A percentile compares a stretch with the other conserved stretches of the same genome.
These are phyloP conservation scores for Monosporozyma servazzii DNA, from an alignment of 805 yeast species.

Conservation along the genomic window DNA sequence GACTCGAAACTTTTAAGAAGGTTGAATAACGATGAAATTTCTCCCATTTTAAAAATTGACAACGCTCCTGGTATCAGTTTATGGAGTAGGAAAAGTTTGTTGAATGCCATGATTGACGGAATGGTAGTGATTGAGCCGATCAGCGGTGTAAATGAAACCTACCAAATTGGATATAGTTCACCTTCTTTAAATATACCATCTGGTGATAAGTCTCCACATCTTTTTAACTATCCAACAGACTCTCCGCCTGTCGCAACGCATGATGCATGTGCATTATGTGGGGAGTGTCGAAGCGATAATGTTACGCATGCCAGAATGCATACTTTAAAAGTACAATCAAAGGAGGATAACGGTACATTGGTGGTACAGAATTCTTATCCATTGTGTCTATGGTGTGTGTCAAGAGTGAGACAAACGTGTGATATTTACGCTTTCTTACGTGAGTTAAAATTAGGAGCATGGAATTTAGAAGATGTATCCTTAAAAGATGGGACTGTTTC, in stretches of 20 bases:
- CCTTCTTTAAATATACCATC: conserved; percentile 4
- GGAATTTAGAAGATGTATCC: conserved; percentile 43
- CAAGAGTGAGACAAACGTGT: conserved; percentile 71
- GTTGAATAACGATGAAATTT: conserved; percentile 69
- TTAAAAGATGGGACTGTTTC: conserved; percentile 12
- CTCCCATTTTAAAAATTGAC: conserved; percentile 58
- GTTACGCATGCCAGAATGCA: conserved; percentile 74
- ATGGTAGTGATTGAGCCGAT: conserved; percentile 79
- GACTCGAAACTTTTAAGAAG: conserved; percentile 52
- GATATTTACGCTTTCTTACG: conserved; percentile 74
- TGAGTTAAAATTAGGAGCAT: conserved; percentile 47
- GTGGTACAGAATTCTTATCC: conserved; percentile 41
- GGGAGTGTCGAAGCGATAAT: conserved; percentile 61
- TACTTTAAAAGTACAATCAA: conserved; percentile 43
- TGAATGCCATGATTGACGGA: conserved; percentile 67
- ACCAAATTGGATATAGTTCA: conserved; percentile 33
- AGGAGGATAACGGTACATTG: conserved; percentile 25
- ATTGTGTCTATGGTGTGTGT: conserved; percentile 72
- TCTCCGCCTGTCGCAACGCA: conserved; percentile 67
- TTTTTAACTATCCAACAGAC: conserved; percentile 37
- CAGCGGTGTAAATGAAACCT: conserved; percentile 69
- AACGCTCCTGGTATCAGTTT: conserved; percentile 54
- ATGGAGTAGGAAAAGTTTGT: conserved; percentile 51
- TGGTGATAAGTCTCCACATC: conserved; percentile 25
- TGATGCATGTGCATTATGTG: conserved; percentile 76